Evolutionary conservation across 2,329 filamentous ascomycete species (phyloP).

Genomic region (Clonostachys rosea): DNA sequence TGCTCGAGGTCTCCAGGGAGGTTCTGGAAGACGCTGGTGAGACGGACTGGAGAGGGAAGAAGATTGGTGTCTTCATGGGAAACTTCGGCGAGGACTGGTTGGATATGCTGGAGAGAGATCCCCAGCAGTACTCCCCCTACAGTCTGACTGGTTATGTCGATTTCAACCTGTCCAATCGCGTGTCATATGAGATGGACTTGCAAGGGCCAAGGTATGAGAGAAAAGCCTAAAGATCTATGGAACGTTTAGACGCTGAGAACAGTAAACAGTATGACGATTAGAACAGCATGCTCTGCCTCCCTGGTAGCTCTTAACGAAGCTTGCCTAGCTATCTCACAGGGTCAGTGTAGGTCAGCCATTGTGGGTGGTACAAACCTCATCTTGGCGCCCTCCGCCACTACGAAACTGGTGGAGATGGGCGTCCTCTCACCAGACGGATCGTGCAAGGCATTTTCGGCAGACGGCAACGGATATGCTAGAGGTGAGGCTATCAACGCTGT

Average conservation of each 20-base stretch:
- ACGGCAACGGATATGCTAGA: slow-evolving; percentile 39
- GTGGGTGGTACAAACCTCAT: slow-evolving; percentile 26
- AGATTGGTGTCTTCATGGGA: slow-evolving; percentile 25
- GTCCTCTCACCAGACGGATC: slow-evolving; percentile 15
- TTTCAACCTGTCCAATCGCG: neutral
- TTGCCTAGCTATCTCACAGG: slow-evolving; percentile 14
- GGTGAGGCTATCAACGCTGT: slow-evolving; percentile 36
- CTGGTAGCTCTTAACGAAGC: slow-evolving; percentile 23
- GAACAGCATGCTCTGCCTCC: slow-evolving; percentile 26
- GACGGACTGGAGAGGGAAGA: slow-evolving; percentile 12
- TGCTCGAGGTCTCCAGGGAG: slow-evolving; percentile 32
- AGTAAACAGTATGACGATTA: slow-evolving; percentile 19
- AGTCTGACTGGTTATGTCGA: slow-evolving; percentile 6
- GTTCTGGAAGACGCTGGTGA: slow-evolving; percentile 21
- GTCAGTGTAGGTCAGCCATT: slow-evolving; percentile 18
- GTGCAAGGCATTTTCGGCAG: slow-evolving; percentile 25
- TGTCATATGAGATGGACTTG: neutral
- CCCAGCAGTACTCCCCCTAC: slow-evolving; percentile 7
- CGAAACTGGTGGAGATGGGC: slow-evolving; percentile 12
- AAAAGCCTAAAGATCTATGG: slow-evolving; percentile 12
- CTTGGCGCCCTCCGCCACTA: slow-evolving; percentile 14
- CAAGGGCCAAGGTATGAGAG: slow-evolving; percentile 9
- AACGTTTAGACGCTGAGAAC: slow-evolving; percentile 1
- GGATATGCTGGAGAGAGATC: slow-evolving; percentile 15
- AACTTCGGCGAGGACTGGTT: slow-evolving; percentile 23